Conservation (phyloP, 2,329 filamentous ascomycete species). For the Xylariaceae sp. region DNA sequence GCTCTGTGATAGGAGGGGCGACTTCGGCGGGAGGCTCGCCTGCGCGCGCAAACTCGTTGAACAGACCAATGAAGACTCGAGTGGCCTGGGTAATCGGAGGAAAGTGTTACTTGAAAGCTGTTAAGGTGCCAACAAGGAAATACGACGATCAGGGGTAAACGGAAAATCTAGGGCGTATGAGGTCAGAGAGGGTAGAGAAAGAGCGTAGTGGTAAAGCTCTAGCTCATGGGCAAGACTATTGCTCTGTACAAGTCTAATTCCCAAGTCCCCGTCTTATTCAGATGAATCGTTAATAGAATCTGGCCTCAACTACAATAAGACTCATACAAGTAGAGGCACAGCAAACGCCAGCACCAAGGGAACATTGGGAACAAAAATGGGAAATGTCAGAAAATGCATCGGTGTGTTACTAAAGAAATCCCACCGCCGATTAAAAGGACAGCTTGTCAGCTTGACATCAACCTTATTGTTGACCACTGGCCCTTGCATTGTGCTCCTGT, state of each 20-base stretch:
- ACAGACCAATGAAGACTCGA: background rate
- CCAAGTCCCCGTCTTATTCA: background rate
- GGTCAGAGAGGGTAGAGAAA: background rate
- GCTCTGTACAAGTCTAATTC: conserved; percentile 5
- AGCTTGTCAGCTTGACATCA: conserved; percentile 16
- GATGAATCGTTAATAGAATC: conserved; percentile 12
- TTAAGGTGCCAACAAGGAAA: no score
- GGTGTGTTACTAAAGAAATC: conserved; percentile 20
- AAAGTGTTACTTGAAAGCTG: no score
- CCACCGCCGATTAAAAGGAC: conserved; percentile 19
- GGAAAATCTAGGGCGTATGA: no score
- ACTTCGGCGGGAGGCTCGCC: conserved; percentile 27
- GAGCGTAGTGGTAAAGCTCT: background rate
- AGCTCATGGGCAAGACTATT: background rate
- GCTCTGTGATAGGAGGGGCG: conserved; percentile 19
- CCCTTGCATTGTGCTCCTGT: background rate
- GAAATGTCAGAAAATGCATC: conserved; percentile 18
- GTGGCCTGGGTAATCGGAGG: no score
- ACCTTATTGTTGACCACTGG: background rate
- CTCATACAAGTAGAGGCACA: conserved; percentile 7
- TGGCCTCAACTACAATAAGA: conserved; percentile 15
- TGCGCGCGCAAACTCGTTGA: conserved; percentile 5
- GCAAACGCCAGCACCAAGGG: conserved; percentile 10
- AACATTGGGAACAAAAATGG: background rate
- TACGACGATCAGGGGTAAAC: no score